A percentile compares a stretch with the other conserved stretches of the same genome.
These are phyloP conservation scores for Geotrichum histeridarum DNA, from an alignment of 1,139 yeast species.

Conservation along the genomic window DNA sequence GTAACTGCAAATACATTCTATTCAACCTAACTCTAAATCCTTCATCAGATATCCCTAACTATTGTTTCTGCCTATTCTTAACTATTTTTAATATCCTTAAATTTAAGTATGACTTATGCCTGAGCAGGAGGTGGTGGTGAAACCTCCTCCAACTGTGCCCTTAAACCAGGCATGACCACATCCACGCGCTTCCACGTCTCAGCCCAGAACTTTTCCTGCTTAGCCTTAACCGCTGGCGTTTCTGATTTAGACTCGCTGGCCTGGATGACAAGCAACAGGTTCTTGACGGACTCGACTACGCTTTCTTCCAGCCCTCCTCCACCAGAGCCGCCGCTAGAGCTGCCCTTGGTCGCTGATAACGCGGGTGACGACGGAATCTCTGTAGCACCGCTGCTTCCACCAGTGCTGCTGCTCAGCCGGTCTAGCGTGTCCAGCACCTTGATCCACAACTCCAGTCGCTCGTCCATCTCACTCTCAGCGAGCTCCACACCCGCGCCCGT, in stretches of 20 bases:
- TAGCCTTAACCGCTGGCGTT: constrained; percentile 29
- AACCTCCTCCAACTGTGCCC: constrained; percentile 29
- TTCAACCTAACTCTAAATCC: no score
- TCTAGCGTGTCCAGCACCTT: constrained; percentile 48
- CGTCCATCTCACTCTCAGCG: constrained; percentile 40
- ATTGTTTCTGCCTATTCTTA: no score
- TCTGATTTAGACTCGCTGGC: constrained; percentile 41
- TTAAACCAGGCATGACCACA: constrained; percentile 45
- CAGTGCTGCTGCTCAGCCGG: constrained; percentile 40
- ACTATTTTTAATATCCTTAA: not conserved
- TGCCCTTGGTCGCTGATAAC: not conserved
- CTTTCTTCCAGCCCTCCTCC: constrained; percentile 45
- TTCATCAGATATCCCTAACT: no score
- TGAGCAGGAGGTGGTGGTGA: constrained; percentile 21
- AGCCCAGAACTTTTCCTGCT: constrained; percentile 37
- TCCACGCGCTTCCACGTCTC: constrained; percentile 46
- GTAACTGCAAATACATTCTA: no score
- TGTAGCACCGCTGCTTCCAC: not conserved
- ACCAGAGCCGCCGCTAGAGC: constrained; percentile 1
- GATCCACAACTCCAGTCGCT: constrained; percentile 40
- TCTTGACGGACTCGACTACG: constrained; percentile 59
- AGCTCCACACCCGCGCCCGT: constrained; percentile 16
- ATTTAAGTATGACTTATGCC: not conserved
- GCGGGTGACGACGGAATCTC: not conserved
- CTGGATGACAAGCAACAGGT: constrained; percentile 45